A percentile compares a stretch with the other conserved stretches of the same genome.
Conservation (phyloP, 371 early-diverging fungal species). For the Lichtheimia hyalospora region DNA sequence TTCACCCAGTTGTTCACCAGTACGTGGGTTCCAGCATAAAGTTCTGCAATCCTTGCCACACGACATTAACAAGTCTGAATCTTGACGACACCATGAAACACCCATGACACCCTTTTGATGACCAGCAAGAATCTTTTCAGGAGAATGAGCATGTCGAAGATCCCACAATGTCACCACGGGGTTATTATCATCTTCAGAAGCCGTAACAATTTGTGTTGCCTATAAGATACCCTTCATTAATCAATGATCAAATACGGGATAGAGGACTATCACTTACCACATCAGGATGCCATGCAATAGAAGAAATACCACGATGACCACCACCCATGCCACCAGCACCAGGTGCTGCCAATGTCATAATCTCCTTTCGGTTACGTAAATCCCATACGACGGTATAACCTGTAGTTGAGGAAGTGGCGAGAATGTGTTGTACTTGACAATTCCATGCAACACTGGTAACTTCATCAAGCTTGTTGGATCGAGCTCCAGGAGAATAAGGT, state of each 20-base stretch:
- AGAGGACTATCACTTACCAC: constrained; percentile 51
- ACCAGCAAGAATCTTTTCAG: constrained; percentile 76
- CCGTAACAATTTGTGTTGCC: constrained; percentile 93
- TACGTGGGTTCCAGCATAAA: constrained; percentile 87
- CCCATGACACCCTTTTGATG: constrained; percentile 88
- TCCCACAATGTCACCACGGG: constrained; percentile 93
- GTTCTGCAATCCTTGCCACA: constrained; percentile 93
- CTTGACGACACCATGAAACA: constrained; percentile 92
- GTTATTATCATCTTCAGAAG: constrained; percentile 86
- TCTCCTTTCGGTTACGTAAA: constrained; percentile 84
- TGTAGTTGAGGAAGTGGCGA: constrained; percentile 88
- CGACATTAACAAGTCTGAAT: constrained; percentile 83
- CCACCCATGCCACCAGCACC: constrained; percentile 56
- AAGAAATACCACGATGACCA: constrained; percentile 75
- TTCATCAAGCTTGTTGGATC: constrained; percentile 83
- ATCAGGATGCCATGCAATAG: constrained; percentile 94
- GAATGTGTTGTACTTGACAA: constrained; percentile 89
- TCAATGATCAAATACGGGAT: not conserved
- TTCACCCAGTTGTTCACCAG: constrained; percentile 74
- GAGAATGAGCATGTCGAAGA: constrained; percentile 89
- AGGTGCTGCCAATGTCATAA: constrained; percentile 73
- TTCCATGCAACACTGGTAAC: constrained; percentile 93
- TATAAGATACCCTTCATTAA: constrained; percentile 21
- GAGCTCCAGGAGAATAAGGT: constrained; percentile 87
- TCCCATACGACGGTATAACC: constrained; percentile 97